Conservation (phyloP, 495 filamentous ascomycete genomes). For the Peziza echinospora region DNA sequence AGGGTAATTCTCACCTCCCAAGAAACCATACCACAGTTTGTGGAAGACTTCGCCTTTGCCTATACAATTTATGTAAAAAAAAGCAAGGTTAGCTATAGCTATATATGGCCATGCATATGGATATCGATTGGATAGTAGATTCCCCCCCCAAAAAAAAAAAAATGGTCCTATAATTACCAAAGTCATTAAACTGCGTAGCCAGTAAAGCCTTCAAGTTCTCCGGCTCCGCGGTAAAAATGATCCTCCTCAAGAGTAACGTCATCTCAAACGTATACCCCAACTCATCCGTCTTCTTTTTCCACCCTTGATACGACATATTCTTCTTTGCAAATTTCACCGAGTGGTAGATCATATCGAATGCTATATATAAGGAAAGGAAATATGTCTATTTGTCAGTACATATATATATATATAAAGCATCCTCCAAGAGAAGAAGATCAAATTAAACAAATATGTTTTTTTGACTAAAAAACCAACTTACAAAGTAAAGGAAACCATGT, state of each 20-base stretch:
- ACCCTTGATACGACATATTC: constrained; percentile 37
- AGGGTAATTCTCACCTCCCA: constrained; percentile 34
- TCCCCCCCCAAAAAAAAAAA: not conserved
- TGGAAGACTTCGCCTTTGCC: constrained; percentile 54
- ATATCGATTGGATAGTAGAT: constrained; percentile 25
- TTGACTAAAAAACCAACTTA: not conserved
- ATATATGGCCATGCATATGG: too few relatives aligned
- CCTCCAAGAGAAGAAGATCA: too few relatives aligned
- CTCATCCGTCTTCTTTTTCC: constrained; percentile 28
- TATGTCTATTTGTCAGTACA: too few relatives aligned
- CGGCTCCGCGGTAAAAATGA: constrained; percentile 43
- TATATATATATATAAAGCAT: too few relatives aligned
- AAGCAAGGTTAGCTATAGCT: too few relatives aligned
- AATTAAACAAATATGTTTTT: not conserved
- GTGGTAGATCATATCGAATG: constrained; percentile 37
- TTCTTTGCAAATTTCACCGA: constrained; percentile 28
- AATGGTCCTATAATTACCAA: constrained; percentile 14
- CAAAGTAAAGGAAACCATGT: not conserved
- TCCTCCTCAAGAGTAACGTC: constrained; percentile 31
- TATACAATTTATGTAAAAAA: too few relatives aligned
- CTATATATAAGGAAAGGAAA: too few relatives aligned
- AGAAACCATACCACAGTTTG: constrained; percentile 44
- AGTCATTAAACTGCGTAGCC: constrained; percentile 53
- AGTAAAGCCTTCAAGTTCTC: constrained; percentile 55
- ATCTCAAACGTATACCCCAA: constrained; percentile 38